Base-by-base conservation (phyloP, 2,329 filamentous ascomycete species). In the Penicillium sp. region DNA sequence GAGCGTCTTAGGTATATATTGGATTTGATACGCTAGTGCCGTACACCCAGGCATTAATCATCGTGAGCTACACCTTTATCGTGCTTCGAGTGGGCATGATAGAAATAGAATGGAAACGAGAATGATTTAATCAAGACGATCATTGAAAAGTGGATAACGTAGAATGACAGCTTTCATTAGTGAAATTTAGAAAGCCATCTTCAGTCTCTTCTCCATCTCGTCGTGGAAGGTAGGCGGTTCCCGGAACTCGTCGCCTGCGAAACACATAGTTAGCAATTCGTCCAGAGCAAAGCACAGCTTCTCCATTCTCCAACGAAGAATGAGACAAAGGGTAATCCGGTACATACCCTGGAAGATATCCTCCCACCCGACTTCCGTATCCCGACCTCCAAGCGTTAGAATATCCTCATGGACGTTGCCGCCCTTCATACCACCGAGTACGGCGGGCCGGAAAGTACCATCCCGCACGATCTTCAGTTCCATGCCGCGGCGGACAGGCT, bases 401-500 rank as follows among this genome's bases (percentile, higher is more conserved):
- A 98, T 87, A 63, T 96, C 90, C 71, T 87, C 85, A 69, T 95
- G 89, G 35, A 96, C 74, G 58, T 80, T 79, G 8, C 77, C 74
- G 32, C 71, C 53, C 47, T 65, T 52, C 59, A 70, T 35, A 29
- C 81, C 79, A 30, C 79, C 75, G 39, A 94, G 70, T 30, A 77
- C 80, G 54, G 78, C 70, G 32, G 87, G 87, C 56, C 80, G 76
- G 83, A 88, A 94, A 65, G 59, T 63, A 12, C 86, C 83, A 44
- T 83, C 80, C 45, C 79, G 72, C 12, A 85, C 81, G 61, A 94
- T 90, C 77, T 87, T 85, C 64, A 95, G 75, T 73, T 98, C 92
- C 92, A 98, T 95, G 45, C 83, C 85, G 37, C 90, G 80, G 40
- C 88, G 80, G 56, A 96, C 80, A 2, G 92, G 92, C 76, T 96